A percentile compares a stretch with the other conserved stretches of the same genome.
phyloP scores from a whole-genome alignment of 1,284 basidiomycete species.

The Apiotrichum siamense region DNA sequence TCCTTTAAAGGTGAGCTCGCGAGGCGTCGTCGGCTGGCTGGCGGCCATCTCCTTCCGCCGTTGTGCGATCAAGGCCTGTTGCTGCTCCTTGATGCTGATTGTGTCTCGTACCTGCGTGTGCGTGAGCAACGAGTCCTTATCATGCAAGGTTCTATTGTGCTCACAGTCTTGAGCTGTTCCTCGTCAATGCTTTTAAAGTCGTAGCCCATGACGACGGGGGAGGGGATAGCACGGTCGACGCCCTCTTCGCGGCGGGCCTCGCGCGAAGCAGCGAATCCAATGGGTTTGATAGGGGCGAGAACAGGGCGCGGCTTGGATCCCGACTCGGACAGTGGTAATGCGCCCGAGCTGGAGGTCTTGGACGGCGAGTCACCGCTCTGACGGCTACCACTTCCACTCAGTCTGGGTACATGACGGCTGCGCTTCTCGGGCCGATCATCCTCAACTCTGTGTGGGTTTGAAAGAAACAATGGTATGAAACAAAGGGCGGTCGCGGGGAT shows the following conservation, averaged over 20 bases:
- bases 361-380: constrained; percentile 15
- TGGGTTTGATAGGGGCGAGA: constrained; percentile 36
- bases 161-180: constrained; percentile 42
- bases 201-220: constrained; percentile 45
- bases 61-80: constrained; percentile 44
- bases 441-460: constrained; percentile 5
- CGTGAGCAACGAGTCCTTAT: background rate
- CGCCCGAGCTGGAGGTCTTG: constrained; percentile 1
- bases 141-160: background rate
- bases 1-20: constrained; percentile 41
- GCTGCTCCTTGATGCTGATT: constrained; percentile 43
- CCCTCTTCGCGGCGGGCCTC: constrained; percentile 33
- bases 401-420: constrained; percentile 3
- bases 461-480: background rate
- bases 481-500: too few relatives aligned
- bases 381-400: constrained; percentile 1
- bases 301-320: constrained; percentile 3
- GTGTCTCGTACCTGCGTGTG: constrained; percentile 39
- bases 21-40: constrained; percentile 32
- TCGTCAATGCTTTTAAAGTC: constrained; percentile 42
- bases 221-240: constrained; percentile 26
- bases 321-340: constrained; percentile 3
- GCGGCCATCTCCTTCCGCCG: constrained; percentile 33
- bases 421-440: constrained; percentile 18
- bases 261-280: constrained; percentile 37